Conservation (phyloP, 75 land plant species). For the Selaginella tamariscina region DNA sequence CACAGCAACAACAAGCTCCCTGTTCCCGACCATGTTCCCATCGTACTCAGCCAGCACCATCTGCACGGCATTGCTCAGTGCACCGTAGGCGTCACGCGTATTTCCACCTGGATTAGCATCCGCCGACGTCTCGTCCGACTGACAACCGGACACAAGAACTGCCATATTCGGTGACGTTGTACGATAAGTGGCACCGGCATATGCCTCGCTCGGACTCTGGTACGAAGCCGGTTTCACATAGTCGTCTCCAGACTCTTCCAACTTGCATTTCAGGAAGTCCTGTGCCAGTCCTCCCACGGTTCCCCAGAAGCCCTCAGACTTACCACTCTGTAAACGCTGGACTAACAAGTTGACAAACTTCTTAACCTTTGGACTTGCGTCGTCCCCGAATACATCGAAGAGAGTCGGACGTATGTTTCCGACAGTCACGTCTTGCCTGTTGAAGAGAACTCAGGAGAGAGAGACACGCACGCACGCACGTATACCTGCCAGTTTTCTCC, state of each 20-base stretch:
- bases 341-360: conserved; percentile 75
- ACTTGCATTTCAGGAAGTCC: not conserved
- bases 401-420: conserved; percentile 80
- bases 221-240: not conserved
- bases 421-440: conserved; percentile 66
- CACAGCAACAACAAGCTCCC: not conserved
- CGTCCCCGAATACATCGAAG: conserved; percentile 79
- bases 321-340: conserved; percentile 32
- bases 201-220: not conserved
- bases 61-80: conserved; percentile 11
- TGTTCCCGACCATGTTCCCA: not conserved
- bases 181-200: not conserved
- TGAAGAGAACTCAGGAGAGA: no score
- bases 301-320: not conserved
- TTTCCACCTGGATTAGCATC: conserved; percentile 5
- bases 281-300: not conserved
- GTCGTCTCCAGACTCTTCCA: not conserved
- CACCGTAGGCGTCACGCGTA: conserved; percentile 5
- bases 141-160: not conserved
- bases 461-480: no score
- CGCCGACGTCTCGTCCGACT: not conserved
- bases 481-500: conserved; percentile 59
- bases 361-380: conserved; percentile 92
- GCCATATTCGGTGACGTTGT: not conserved
- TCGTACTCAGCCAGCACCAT: not conserved